phyloP scores from a whole-genome alignment of 2,329 filamentous ascomycete species.

The Bipolaris sorokiniana region DNA sequence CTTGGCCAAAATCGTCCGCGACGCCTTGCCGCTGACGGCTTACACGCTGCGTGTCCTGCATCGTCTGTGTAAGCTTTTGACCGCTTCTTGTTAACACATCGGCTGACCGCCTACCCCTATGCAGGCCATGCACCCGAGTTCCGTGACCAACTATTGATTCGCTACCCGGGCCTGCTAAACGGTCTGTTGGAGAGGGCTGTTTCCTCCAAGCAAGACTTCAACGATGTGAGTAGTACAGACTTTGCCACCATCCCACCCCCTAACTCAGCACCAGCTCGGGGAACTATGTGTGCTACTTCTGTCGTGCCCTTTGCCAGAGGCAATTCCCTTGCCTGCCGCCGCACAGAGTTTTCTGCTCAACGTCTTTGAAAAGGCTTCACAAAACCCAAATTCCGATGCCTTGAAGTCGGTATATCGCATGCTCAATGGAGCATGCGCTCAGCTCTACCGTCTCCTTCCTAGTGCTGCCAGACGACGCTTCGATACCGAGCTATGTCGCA shows the following conservation, averaged over 20 bases:
- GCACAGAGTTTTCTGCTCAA: conserved; percentile 45
- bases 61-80: conserved; percentile 52
- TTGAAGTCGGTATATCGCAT: conserved; percentile 41
- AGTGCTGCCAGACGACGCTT: conserved; percentile 29
- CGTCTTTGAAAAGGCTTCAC: conserved; percentile 37
- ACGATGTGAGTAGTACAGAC: conserved; percentile 36
- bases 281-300: conserved; percentile 43
- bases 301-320: conserved; percentile 39
- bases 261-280: conserved; percentile 28
- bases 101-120: conserved; percentile 30
- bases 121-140: conserved; percentile 42
- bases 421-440: conserved; percentile 46
- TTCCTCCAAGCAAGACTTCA: conserved; percentile 36
- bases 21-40: conserved; percentile 59
- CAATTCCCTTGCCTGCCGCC: conserved; percentile 39
- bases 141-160: conserved; percentile 36
- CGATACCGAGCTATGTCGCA: conserved; percentile 36
- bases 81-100: conserved; percentile 2
- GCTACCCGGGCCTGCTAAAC: conserved; percentile 42
- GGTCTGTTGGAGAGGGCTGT: conserved; percentile 43
- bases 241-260: neutral
- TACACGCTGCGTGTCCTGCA: conserved; percentile 59
- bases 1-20: conserved; percentile 53
- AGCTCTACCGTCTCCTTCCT: conserved; percentile 36
- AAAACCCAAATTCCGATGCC: conserved; percentile 29